Conservation (phyloP, 306 rosid genomes). For the Oemleria cerasiformis region DNA sequence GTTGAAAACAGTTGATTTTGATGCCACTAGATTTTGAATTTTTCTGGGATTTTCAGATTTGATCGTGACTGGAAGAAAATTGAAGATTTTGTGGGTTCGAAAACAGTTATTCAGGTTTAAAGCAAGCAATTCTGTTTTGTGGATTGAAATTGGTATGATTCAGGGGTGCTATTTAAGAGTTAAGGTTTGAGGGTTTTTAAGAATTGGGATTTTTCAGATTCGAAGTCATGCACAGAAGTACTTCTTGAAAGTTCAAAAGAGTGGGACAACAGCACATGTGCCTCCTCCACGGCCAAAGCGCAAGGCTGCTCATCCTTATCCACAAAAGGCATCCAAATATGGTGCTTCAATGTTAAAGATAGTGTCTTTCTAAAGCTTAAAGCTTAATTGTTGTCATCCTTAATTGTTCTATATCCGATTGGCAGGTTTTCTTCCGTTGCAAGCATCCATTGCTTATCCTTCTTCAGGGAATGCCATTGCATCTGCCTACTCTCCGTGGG, state of each 20-base stretch:
- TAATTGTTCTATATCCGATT: conserved; percentile 29
- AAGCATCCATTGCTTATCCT: conserved; percentile 65
- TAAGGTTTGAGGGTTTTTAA: neutral
- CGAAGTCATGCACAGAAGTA: conserved; percentile 94
- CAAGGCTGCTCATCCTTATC: conserved; percentile 92
- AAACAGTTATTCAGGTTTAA: conserved; percentile 90
- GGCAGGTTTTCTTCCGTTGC: conserved; percentile 71
- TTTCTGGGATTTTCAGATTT: conserved; percentile 45
- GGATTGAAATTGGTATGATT: neutral
- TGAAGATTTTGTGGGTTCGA: conserved; percentile 94
- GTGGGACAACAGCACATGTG: conserved; percentile 77
- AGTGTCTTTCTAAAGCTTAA: conserved; percentile 17
- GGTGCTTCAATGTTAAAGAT: conserved; percentile 41
- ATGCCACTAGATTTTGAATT: neutral
- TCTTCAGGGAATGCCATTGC: conserved; percentile 51
- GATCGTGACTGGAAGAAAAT: conserved; percentile 98
- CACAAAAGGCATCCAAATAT: conserved; percentile 87
- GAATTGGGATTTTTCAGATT: conserved; percentile 43
- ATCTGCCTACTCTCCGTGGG: conserved; percentile 66
- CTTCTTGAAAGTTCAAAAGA: conserved; percentile 87
- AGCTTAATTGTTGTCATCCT: conserved; percentile 20
- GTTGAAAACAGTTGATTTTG: neutral
- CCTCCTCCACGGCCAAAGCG: conserved; percentile 99
- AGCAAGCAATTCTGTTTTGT: neutral
- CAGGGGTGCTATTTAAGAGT: neutral